Evolutionary conservation across 140 eudicot genomes (phyloP).

Genomic region (Stevia rebaudiana): DNA sequence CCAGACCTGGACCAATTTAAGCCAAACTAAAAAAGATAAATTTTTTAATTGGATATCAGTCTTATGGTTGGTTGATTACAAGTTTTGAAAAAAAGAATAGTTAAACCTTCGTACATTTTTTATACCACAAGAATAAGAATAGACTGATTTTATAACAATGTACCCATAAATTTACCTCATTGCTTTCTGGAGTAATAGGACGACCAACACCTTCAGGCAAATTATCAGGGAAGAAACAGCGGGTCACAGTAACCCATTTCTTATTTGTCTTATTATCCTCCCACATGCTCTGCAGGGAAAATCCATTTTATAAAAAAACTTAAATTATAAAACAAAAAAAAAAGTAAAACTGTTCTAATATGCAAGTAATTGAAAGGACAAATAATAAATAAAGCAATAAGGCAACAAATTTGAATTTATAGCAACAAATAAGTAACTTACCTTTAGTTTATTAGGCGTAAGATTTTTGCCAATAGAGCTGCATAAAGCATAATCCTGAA

Average conservation of each 20-base stretch:
- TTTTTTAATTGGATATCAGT: not conserved
- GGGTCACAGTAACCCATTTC: conserved; percentile 59
- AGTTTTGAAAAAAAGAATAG: not conserved
- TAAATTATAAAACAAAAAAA: not conserved
- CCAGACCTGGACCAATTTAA: not conserved
- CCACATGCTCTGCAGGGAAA: conserved; percentile 70
- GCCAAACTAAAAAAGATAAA: not conserved
- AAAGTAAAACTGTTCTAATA: not conserved
- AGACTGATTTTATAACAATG: not conserved
- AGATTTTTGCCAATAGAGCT: conserved; percentile 39
- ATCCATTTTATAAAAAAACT: not conserved
- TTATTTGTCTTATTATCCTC: conserved; percentile 50
- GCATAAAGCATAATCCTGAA: conserved; percentile 67
- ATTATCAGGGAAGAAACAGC: conserved; percentile 70
- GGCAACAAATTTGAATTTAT: not conserved
- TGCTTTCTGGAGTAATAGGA: conserved; percentile 72
- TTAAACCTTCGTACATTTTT: not conserved
- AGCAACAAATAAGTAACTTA: conserved; percentile 24
- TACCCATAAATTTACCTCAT: conserved; percentile 43
- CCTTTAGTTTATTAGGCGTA: conserved; percentile 79
- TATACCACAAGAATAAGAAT: not conserved
- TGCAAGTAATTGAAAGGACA: too few relatives aligned
- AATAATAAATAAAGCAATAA: not conserved
- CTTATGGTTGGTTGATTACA: not conserved
- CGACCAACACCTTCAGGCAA: conserved; percentile 86